Conservation (phyloP, 108 stramenopile species). For the Nitzschia inconspicua region DNA sequence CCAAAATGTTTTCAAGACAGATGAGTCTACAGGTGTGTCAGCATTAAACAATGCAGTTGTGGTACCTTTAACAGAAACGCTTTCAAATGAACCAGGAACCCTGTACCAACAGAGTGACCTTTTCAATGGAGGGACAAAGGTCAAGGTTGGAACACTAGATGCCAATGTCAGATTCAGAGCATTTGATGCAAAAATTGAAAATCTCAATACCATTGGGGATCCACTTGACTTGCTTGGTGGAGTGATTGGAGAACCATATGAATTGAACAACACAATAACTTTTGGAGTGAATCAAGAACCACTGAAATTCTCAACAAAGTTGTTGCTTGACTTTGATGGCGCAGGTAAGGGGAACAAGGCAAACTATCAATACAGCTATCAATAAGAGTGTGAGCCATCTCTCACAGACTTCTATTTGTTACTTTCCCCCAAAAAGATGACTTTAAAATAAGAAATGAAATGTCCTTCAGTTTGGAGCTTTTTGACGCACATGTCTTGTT, state of each 20-base stretch:
- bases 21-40: conserved; percentile 44
- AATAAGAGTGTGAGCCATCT: background rate
- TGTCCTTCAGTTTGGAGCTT: conserved; percentile 11
- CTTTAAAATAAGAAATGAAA: conserved; percentile 21
- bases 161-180: conserved; percentile 49
- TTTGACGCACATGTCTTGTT: conserved; percentile 30
- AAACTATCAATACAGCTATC: background rate
- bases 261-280: conserved; percentile 51
- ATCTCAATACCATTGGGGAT: conserved; percentile 56
- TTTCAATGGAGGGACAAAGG: conserved; percentile 29
- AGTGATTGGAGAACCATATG: conserved; percentile 28
- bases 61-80: conserved; percentile 39
- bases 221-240: conserved; percentile 55
- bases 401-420: background rate
- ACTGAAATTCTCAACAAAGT: conserved; percentile 22
- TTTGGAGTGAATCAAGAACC: conserved; percentile 46
- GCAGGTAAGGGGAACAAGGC: conserved; percentile 32
- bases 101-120: conserved; percentile 27
- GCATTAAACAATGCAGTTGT: conserved; percentile 54
- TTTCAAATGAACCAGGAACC: conserved; percentile 47
- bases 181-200: conserved; percentile 46
- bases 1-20: conserved; percentile 44
- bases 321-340: conserved; percentile 46
- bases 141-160: conserved; percentile 60
- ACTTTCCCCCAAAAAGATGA: conserved; percentile 18